Evolutionary conservation across 768 basidiomycete species (phyloP).

Genomic region (Boletus subparvulus): DNA sequence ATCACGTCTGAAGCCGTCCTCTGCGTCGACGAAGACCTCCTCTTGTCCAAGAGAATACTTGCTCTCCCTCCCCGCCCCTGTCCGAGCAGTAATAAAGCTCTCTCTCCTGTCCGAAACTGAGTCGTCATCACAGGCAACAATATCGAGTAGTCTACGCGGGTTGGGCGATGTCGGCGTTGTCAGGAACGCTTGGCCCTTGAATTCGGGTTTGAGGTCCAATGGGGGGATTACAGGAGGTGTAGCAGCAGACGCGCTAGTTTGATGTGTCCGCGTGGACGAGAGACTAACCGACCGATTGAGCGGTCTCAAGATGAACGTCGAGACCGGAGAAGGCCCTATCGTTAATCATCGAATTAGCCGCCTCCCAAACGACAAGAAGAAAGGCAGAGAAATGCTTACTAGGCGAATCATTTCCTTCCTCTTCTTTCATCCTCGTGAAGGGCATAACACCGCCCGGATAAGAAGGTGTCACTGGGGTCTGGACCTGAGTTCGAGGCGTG

Average conservation of each 20-base stretch:
- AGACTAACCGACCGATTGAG: conserved; percentile 66
- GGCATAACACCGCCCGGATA: conserved; percentile 20
- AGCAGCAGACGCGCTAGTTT: conserved; percentile 41
- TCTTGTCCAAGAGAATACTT: conserved; percentile 31
- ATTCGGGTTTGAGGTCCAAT: conserved; percentile 56
- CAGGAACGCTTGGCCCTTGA: conserved; percentile 38
- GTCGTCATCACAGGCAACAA: conserved; percentile 37
- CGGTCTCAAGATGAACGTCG: conserved; percentile 61
- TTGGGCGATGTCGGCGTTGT: conserved; percentile 28
- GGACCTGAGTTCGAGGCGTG: conserved; percentile 14
- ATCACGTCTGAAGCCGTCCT: conserved; percentile 24
- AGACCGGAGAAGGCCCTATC: conserved; percentile 51
- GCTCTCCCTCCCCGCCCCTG: conserved; percentile 30
- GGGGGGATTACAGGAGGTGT: conserved; percentile 55
- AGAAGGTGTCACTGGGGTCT: conserved; percentile 26
- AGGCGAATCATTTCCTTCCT: conserved; percentile 30
- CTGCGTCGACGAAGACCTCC: conserved; percentile 29
- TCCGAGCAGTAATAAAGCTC: conserved; percentile 54
- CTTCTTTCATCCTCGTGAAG: conserved; percentile 28
- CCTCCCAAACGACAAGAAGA: neutral
- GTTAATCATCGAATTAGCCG: conserved; percentile 2
- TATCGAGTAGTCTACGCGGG: conserved; percentile 23
- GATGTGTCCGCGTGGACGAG: conserved; percentile 59
- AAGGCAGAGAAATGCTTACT: conserved; percentile 39
- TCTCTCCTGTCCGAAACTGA: conserved; percentile 51